A percentile compares a stretch with the other conserved stretches of the same genome.
Evolutionary conservation across 208 protist genomes (phyloP).

Genomic region (Wallacemonas collosoma): DNA sequence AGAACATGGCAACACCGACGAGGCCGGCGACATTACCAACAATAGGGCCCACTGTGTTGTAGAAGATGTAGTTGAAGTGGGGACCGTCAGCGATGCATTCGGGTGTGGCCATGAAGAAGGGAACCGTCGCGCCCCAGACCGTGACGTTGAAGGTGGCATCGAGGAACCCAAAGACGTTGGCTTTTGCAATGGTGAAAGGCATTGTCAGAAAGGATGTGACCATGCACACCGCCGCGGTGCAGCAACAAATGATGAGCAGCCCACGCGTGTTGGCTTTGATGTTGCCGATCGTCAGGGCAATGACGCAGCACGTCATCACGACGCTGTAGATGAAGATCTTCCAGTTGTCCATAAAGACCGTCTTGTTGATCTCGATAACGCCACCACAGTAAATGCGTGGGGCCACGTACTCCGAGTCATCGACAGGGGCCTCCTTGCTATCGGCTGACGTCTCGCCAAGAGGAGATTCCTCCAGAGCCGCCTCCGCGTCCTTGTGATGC

Average conservation of each 20-base stretch:
- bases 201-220: constrained; percentile 32
- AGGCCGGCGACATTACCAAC: constrained; percentile 36
- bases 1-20: constrained; percentile 42
- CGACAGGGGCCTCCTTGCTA: background rate
- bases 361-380: constrained; percentile 35
- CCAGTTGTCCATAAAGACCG: constrained; percentile 30
- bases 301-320: constrained; percentile 27
- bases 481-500: constrained; percentile 18
- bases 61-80: constrained; percentile 46
- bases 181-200: constrained; percentile 38
- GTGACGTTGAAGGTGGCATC: constrained; percentile 34
- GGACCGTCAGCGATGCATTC: constrained; percentile 40
- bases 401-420: constrained; percentile 25
- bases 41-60: constrained; percentile 28
- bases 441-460: background rate
- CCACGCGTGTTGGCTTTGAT: constrained; percentile 19
- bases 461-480: constrained; percentile 6
- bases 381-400: constrained; percentile 18
- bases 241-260: constrained; percentile 16
- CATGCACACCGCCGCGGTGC: constrained; percentile 17
- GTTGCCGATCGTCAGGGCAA: constrained; percentile 29
- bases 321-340: constrained; percentile 33
- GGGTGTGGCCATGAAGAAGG: constrained; percentile 32
- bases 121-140: constrained; percentile 35
- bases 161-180: constrained; percentile 44